Base-by-base conservation (phyloP, 345 rosid species). In the Lumnitzera racemosa region DNA sequence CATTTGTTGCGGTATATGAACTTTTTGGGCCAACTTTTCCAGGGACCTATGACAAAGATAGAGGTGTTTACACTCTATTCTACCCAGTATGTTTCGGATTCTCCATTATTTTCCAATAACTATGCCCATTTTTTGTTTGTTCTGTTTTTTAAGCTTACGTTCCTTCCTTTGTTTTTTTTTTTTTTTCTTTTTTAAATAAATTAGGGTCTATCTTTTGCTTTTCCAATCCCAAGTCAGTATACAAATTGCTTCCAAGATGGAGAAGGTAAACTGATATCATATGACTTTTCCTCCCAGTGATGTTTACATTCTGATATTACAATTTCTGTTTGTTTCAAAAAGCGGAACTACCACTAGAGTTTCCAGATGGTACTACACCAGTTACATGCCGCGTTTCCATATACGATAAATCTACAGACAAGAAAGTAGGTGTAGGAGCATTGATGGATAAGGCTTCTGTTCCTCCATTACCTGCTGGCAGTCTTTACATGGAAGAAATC, bases 321-420 rank as follows among this genome's bases (percentile, higher is more conserved):
- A 29, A 52, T 66, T 57, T 25, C 47, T 53, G 17, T 53, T 51
- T 61, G 49, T 58, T 50, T 68, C 66, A 63, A 72, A 61, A 16
- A 94, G 99, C 89, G 74, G 97, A 85, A 74, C 68, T 90, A 53
- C 99, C 99, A 5, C 73, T 90, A 69, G 99, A 94, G 84, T 90
- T 94, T 76, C 96, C 99, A 8, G 96, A 90, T 79, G 99, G 99
- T 46, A 94, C 97, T 15, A 90, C 97, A 23, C 99, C 99, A 58
- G 99, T 94, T 49, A 86, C 99, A 54, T 87, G 97, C 50, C 96
- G 99, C 48, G 92, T 90, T 54, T 94, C 91, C 54, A 76, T 94
- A 68, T 94, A 88, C 68, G 86, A 90, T 62, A 80, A 83, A 61
- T 88, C 92, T 12, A 64, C 81, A 3, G 96, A 88, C 69, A 90